Evolutionary conservation across 2,329 filamentous ascomycete species (phyloP), one percentile per base, ranked within the genome.

Genomic region (Penicillium italicum): DNA sequence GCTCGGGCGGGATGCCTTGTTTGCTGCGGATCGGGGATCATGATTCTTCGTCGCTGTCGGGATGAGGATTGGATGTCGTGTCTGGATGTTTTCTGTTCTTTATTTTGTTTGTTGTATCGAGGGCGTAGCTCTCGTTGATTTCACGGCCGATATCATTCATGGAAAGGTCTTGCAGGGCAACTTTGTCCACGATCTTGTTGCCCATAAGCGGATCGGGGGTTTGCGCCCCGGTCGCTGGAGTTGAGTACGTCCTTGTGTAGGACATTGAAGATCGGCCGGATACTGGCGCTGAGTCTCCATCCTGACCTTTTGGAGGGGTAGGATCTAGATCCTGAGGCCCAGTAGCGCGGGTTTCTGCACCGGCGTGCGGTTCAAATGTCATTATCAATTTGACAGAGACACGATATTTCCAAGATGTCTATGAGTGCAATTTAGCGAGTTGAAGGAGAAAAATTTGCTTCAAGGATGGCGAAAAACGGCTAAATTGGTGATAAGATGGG

Each of bases 1-100:
- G 61, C 57, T 78, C 76, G 0, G 72, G 69, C 1, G 76, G 76
- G 2, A 70, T 55, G 14, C 72, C 72, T 56, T 75, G 74, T 33
- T 56, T 61, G 47, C 26, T 47, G 43, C 58, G 58, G 28, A 16
- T 56, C 16, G 62, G 65, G 10, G 62, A 60, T 50, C 60, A 61
- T 9, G 64, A 56, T 51, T 62, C 66, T 12, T 62, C 57, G 44
- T 63, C 61, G 43, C 54, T 50, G 9, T 51, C 51, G n/a, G 57
- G 51, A 26, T 50, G 55, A 47, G 24, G 33, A 30, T 47, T 50
- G 45, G 54, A 53, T 54, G 56, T 54, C 28, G 61, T 60, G 24
- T 50, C 31, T 37, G 51, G 36, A 1, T n/a, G 47, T 37, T 49
- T 63, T 48, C 65, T 58, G 50, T 66, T 63, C 18, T 55, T 61